Percentiles rank a stretch among this genome's conserved stretches.
Evolutionary conservation across 176 grass and related monocot species (phyloP).

Genomic region (Eleusine coracana): DNA sequence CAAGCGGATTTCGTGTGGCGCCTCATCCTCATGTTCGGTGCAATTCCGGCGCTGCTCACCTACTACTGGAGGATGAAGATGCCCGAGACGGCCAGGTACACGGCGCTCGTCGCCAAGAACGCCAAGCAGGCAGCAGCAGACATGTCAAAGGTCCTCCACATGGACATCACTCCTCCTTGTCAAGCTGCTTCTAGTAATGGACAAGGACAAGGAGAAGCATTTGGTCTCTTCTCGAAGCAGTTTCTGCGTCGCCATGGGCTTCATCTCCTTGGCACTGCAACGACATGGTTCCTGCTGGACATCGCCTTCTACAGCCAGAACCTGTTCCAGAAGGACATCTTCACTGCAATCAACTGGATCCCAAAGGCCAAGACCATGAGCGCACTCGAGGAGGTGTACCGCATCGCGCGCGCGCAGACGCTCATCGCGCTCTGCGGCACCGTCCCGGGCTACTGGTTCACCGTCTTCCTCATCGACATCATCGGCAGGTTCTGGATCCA

Average conservation of each 20-base stretch:
- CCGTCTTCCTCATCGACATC: slow-evolving; percentile 57
- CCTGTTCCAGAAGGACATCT: slow-evolving; percentile 85
- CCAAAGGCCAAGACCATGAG: slow-evolving; percentile 53
- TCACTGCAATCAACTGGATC: slow-evolving; percentile 60
- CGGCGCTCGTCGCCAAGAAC: slow-evolving; percentile 75
- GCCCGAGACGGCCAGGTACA: slow-evolving; percentile 87
- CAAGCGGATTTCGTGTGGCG: slow-evolving; percentile 82
- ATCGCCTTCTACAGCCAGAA: slow-evolving; percentile 90
- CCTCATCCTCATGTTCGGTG: slow-evolving; percentile 74
- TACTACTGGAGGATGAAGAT: slow-evolving; percentile 80
- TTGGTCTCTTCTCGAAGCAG: slow-evolving; percentile 54
- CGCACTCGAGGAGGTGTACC: slow-evolving; percentile 60
- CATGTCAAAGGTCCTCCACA: slow-evolving; percentile 73
- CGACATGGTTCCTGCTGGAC: slow-evolving; percentile 70
- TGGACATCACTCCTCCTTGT: slow-evolving; percentile 15
- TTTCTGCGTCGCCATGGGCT: slow-evolving; percentile 56
- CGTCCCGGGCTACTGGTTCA: slow-evolving; percentile 75
- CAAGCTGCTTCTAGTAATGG: not conserved
- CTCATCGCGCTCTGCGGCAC: slow-evolving; percentile 74
- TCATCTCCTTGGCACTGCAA: slow-evolving; percentile 52
- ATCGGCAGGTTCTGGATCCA: slow-evolving; percentile 59
- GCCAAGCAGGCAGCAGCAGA: slow-evolving; percentile 60
- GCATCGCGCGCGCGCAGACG: slow-evolving; percentile 66
- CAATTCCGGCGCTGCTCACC: slow-evolving; percentile 67
- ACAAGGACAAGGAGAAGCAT: not conserved